phyloP scores from a whole-genome alignment of 2,329 filamentous ascomycete genomes.

The Aspergillus felis region DNA sequence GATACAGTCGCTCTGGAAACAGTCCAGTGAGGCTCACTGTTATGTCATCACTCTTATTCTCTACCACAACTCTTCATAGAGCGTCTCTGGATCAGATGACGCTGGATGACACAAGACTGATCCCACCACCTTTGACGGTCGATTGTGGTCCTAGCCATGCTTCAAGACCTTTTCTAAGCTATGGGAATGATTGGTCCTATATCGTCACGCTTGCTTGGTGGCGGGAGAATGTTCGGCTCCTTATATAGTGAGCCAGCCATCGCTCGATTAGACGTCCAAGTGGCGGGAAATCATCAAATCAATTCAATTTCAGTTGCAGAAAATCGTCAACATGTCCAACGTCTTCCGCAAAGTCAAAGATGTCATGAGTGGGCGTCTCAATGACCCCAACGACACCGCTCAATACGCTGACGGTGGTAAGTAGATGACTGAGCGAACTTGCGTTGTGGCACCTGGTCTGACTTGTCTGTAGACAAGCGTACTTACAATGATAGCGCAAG shows the following conservation, averaged over 20 bases:
- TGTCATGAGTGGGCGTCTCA: conserved; percentile 33
- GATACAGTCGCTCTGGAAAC: background rate
- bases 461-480: background rate
- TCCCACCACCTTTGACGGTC: background rate
- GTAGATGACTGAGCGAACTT: background rate
- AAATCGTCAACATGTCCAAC: conserved; percentile 39
- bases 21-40: background rate
- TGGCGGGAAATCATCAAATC: background rate
- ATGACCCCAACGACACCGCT: conserved; percentile 15
- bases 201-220: background rate
- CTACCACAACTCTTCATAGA: background rate
- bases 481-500: background rate
- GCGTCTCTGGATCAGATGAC: background rate
- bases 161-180: too few relatives aligned
- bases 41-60: background rate
- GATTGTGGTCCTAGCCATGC: background rate
- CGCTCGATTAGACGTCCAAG: too few relatives aligned
- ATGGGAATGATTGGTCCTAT: background rate
- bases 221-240: background rate
- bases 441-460: background rate
- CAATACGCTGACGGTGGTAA: background rate
- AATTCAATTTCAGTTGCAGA: background rate
- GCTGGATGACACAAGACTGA: background rate
- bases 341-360: conserved; percentile 49
- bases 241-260: background rate